Evolutionary conservation across 2,329 filamentous ascomycete species (phyloP).

Genomic region (Pestalotiopsis sp.): DNA sequence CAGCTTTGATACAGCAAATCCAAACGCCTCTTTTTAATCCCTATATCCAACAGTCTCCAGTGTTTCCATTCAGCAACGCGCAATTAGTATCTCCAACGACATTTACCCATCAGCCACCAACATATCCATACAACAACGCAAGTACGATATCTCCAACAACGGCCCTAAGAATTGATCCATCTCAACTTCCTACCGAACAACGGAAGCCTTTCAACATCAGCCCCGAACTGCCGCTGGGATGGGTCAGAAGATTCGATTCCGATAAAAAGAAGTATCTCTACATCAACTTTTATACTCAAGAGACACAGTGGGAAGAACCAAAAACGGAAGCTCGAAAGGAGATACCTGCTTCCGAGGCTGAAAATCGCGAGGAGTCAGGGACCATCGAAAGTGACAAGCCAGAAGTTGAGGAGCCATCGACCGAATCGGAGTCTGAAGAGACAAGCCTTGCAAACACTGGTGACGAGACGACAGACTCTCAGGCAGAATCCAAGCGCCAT

Average conservation of each 20-base stretch:
- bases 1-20: background rate
- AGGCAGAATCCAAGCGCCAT: background rate
- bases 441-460: background rate
- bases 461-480: background rate
- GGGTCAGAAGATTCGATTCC: background rate
- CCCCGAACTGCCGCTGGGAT: background rate
- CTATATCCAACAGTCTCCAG: background rate
- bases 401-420: too few relatives aligned
- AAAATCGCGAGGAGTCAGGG: background rate
- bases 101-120: background rate
- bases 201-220: background rate
- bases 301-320: background rate
- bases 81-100: background rate
- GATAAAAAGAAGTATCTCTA: background rate
- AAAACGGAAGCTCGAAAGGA: background rate
- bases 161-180: background rate
- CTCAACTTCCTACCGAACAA: background rate
- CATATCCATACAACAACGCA: background rate
- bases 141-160: background rate
- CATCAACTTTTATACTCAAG: conserved; percentile 1
- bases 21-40: background rate
- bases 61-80: background rate
- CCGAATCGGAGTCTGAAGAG: background rate
- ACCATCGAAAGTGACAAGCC: background rate
- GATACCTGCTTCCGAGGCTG: background rate